These are phyloP conservation scores for Solanum hybrid DNA, from an alignment of 305 asterid genomes.

Conservation along the genomic window DNA sequence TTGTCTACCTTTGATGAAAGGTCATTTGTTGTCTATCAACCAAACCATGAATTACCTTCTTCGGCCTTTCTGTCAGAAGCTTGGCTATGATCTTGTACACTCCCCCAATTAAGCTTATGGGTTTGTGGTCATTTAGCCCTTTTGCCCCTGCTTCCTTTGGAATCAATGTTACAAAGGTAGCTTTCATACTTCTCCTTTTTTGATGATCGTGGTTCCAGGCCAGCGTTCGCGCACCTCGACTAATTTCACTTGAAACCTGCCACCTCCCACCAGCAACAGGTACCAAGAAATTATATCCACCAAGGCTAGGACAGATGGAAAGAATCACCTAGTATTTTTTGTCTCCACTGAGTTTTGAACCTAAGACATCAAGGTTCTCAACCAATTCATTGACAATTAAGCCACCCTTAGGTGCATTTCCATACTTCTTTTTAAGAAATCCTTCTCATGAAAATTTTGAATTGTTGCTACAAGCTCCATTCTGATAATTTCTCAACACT, in stretches of 20 bases:
- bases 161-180: not conserved
- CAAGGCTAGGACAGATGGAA: not conserved
- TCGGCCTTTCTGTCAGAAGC: not conserved
- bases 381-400: not conserved
- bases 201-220: not conserved
- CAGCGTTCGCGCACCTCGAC: not conserved
- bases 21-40: not conserved
- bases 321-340: not conserved
- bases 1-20: not conserved
- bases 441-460: not conserved
- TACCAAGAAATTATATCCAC: not conserved
- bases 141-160: not conserved
- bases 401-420: not conserved
- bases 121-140: not conserved
- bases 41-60: not conserved
- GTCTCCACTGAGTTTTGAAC: not conserved
- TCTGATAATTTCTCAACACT: not conserved
- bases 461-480: not conserved
- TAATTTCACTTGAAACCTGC: not conserved
- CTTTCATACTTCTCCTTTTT: not conserved
- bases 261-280: not conserved
- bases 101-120: not conserved
- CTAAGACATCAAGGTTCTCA: not conserved
- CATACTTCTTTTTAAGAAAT: not conserved
- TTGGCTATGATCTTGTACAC: not conserved